Conservation (phyloP, 2,329 filamentous ascomycete species). For the Nigrospora osmanthi region DNA sequence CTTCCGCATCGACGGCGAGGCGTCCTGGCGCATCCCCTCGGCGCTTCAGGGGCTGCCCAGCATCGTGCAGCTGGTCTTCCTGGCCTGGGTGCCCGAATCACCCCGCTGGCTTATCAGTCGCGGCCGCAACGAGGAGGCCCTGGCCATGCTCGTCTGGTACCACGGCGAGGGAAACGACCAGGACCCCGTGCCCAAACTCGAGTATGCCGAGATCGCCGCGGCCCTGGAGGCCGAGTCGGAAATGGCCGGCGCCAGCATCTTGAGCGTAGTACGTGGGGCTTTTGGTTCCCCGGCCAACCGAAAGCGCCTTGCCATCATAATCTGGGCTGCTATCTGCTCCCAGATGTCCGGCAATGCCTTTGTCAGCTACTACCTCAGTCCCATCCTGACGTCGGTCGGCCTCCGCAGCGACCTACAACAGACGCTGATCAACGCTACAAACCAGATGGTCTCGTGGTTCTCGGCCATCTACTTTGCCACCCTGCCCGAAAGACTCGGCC, state of each 20-base stretch:
- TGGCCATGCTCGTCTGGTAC: slow-evolving; percentile 27
- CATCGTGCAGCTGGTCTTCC: slow-evolving; percentile 23
- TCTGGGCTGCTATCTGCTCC: slow-evolving; percentile 7
- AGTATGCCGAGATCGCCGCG: slow-evolving; percentile 35
- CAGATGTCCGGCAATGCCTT: slow-evolving; percentile 34
- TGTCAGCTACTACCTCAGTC: slow-evolving; percentile 26
- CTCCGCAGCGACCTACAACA: slow-evolving; percentile 21
- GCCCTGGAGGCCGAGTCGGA: slow-evolving; percentile 30
- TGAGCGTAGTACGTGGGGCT: too few species aligned
- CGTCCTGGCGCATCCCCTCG: neutral
- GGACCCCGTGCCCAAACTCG: slow-evolving; percentile 25
- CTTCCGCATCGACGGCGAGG: neutral
- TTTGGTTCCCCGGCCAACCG: too few species aligned
- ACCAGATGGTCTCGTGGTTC: slow-evolving; percentile 6
- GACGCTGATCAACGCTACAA: slow-evolving; percentile 23
- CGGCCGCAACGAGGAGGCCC: slow-evolving; percentile 29
- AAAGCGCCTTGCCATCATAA: too few species aligned
- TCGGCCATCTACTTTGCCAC: slow-evolving; percentile 1
- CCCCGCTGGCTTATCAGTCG: slow-evolving; percentile 34
- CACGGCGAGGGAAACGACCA: slow-evolving; percentile 30
- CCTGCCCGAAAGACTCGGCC: slow-evolving; percentile 6
- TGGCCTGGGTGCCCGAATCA: slow-evolving; percentile 34
- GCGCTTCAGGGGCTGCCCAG: slow-evolving; percentile 7
- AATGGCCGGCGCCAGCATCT: too few species aligned
- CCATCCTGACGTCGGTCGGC: slow-evolving; percentile 22